A percentile compares a stretch with the other conserved stretches of the same genome.
These are phyloP conservation scores for Pseudozyma sp. DNA, from an alignment of 1,284 basidiomycete genomes.

Conservation along the genomic window DNA sequence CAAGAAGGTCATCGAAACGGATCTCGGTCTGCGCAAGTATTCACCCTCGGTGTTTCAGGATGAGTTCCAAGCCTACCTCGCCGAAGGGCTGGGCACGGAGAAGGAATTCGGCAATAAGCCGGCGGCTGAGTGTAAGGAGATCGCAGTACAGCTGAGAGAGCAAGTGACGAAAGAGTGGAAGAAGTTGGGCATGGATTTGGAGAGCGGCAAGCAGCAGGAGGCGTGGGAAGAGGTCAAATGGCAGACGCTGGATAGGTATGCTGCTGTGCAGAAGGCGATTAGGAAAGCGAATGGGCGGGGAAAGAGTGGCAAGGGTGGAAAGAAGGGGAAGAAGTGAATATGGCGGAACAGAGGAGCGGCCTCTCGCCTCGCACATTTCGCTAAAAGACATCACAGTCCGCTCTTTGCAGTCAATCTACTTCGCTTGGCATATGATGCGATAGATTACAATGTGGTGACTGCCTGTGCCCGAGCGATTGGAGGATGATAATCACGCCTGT, in stretches of 20 bases:
- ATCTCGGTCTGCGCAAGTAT: conserved; percentile 61
- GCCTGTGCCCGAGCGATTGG: too few species aligned
- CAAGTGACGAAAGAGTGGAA: conserved; percentile 38
- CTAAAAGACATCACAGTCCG: too few species aligned
- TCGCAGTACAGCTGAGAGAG: conserved; percentile 27
- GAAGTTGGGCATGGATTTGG: conserved; percentile 21
- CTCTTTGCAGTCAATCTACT: too few species aligned
- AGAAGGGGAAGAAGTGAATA: conserved; percentile 35
- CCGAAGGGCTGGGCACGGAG: conserved; percentile 47
- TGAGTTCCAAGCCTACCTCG: conserved; percentile 65
- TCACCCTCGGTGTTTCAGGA: conserved; percentile 54
- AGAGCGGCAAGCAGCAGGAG: conserved; percentile 29
- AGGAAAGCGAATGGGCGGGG: conserved; percentile 16
- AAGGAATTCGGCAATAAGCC: conserved; percentile 59
- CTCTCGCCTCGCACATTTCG: too few species aligned
- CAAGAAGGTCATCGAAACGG: conserved; percentile 54
- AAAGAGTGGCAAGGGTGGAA: conserved; percentile 22
- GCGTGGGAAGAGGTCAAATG: conserved; percentile 46
- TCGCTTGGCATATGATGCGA: too few species aligned
- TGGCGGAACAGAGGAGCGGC: too few species aligned
- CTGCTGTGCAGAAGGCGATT: conserved; percentile 34
- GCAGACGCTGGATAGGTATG: conserved; percentile 42
- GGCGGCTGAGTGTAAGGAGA: conserved; percentile 43
- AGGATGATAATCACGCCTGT: background rate
- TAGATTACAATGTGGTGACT: too few species aligned